Evolutionary conservation across 768 basidiomycete species (phyloP), one percentile per base, ranked within the genome.

Genomic region (Scleroderma citrinum): DNA sequence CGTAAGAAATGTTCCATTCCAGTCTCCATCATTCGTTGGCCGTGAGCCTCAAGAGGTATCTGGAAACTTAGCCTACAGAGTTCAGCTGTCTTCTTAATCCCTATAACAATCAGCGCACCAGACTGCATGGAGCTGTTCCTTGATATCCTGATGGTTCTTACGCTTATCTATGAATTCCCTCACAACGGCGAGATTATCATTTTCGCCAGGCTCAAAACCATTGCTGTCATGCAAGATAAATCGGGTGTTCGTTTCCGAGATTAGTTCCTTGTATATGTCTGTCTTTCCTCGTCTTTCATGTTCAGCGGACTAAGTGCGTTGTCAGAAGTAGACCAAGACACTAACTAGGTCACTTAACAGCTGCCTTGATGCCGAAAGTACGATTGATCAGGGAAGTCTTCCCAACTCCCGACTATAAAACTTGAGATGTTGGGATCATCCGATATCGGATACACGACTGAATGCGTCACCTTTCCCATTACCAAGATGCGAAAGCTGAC

Each of bases 141-240:
- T 50, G 17, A 56, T 34, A 26, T 24, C 35, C 6, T 17, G 11
- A 36, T 17, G 42, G 12, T 35, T 16, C 14, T 36, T 46, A 20
- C 53, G 40, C 7, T 31, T 13, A 5, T 44, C 2, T 31, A 56
- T 56, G 38, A 56, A 56, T 5, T 26, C 14, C 26, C 35, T 36
- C 30, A 51, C 53, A 11, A 17, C 31, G 7, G 29, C n/a, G 35
- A 45, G 19, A 32, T 34, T 56, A 16, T 37, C 44, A n/a, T 6
- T 5, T 21, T 54, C 48, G 5, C 49, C 55, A 31, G 49, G 48
- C 38, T 56, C 55, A 35, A 56, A 56, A 10, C 55, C 55, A 40
- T 34, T 24, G 30, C 54, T 56, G 46, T 56, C 55, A 35, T 56
- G 55, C 10, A 56, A 41, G 20, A 56, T 44, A 29, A 56, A 50